Evolutionary conservation across 805 yeast genomes (phyloP), one percentile per base, ranked within the genome.

Genomic region (Wickerhamomyces subpelliculosus): DNA sequence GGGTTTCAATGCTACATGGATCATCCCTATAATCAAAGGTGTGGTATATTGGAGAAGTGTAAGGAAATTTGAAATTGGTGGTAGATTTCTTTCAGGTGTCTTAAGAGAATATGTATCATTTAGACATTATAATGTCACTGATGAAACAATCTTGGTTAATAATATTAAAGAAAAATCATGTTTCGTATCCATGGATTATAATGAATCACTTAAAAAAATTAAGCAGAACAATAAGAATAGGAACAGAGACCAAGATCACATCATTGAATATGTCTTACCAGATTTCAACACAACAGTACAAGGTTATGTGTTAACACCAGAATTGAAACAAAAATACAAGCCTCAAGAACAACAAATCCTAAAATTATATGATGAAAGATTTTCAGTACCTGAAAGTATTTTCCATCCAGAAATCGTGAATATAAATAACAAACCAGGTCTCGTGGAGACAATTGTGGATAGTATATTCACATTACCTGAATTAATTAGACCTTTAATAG

Each of bases 81-180:
- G 99, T 0, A 72, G 85, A 40, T 67, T 85, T 35, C 61, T 93
- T 37, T 85, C 87, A 37, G 96, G 96, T 4, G 75, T 81, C 35
- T 60, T 94, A 37, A 71, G 88, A 45, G 97, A 93, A 54, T 70
- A 85, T 35, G 75, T 90, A 11, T 86, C 96, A 3, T 93, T 84
- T 54, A 69, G 97, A 38, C 93, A 93, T 63, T 93, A 89, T 58
- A 90, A 93, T 53, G 88, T 93, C 48, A 79, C 86, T 55, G 96
- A 93, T 43, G 99, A 94, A 59, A 81, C 95, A 0, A 67, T 84
- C 3, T 62, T 93, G 34, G 80, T 93, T 35, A 86, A 88, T 54
- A 79, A 83, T 34, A 84, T 94, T 47, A 93, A 93, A 53, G 96
- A 89, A 53, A 67, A 73, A 42, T 64, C 90, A 27, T 72, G 85